Conservation (phyloP, 495 filamentous ascomycete species). For the Penicillium pancosmium region DNA sequence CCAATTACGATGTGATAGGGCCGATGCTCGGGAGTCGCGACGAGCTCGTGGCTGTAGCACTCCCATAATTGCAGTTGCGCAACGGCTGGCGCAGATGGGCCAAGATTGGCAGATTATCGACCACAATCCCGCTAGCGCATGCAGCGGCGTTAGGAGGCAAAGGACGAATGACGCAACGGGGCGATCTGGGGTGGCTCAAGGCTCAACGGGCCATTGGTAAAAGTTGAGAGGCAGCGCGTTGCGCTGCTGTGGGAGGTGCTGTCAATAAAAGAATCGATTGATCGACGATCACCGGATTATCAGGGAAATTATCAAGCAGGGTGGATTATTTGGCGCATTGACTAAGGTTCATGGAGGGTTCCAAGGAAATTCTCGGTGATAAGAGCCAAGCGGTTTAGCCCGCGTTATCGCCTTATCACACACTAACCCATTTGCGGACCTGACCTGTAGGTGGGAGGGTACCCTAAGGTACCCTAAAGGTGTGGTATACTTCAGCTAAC, state of each 20-base stretch:
- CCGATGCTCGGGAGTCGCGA: slow-evolving; percentile 39
- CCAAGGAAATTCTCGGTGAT: slow-evolving; percentile 3
- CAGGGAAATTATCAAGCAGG: not conserved
- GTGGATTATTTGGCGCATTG: not conserved
- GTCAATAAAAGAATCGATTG: too few species aligned
- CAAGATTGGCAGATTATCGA: slow-evolving; percentile 22
- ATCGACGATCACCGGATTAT: too few species aligned
- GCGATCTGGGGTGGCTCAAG: not conserved
- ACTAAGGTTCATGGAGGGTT: not conserved
- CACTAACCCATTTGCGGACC: slow-evolving; percentile 12
- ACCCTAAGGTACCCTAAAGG: not conserved
- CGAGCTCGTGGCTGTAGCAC: slow-evolving; percentile 42
- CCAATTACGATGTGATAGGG: slow-evolving; percentile 27
- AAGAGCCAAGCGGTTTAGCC: not conserved
- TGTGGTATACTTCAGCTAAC: too few species aligned
- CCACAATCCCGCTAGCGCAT: slow-evolving; percentile 24
- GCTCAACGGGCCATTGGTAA: not conserved
- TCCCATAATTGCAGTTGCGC: slow-evolving; percentile 32
- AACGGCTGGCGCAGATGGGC: slow-evolving; percentile 8
- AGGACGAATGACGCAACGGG: slow-evolving; percentile 27
- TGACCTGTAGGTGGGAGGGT: too few species aligned
- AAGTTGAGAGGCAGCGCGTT: not conserved
- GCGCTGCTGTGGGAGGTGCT: not conserved
- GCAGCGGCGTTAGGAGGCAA: slow-evolving; percentile 22
- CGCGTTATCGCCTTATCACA: slow-evolving; percentile 5